Percentiles rank a stretch among this genome's conserved stretches.
These are phyloP conservation scores for Pseudogymnoascus sp. DNA, from an alignment of 2,329 filamentous ascomycete genomes.

Conservation along the genomic window DNA sequence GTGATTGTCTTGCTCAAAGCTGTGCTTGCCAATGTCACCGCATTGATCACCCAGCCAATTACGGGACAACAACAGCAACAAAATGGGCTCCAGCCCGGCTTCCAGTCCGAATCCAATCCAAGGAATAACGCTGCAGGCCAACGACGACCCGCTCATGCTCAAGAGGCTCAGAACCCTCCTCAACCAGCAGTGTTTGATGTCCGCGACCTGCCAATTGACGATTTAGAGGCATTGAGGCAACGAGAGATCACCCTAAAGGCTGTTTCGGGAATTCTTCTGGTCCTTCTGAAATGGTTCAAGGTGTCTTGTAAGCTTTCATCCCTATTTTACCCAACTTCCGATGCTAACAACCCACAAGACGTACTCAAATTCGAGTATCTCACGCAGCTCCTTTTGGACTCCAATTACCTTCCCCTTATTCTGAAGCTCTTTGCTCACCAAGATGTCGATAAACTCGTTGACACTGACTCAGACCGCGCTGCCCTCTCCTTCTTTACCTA, in stretches of 20 bases:
- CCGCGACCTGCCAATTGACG: conserved; percentile 54
- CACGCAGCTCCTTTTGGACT: conserved; percentile 85
- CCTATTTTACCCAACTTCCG: conserved; percentile 16
- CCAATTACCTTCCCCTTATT: conserved; percentile 87
- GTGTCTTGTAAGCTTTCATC: conserved; percentile 73
- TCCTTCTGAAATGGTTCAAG: conserved; percentile 95
- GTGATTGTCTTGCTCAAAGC: conserved; percentile 89
- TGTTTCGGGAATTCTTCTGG: conserved; percentile 76
- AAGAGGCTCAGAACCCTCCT: conserved; percentile 19
- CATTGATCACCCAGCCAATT: conserved; percentile 58
- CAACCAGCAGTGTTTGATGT: conserved; percentile 15
- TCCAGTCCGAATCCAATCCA: conserved; percentile 23
- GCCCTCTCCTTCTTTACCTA: conserved; percentile 89
- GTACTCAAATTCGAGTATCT: conserved; percentile 94
- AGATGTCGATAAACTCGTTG: conserved; percentile 83
- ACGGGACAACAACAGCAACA: conserved; percentile 18
- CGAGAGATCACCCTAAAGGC: conserved; percentile 88
- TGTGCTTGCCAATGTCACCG: conserved; percentile 77
- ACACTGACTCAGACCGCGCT: conserved; percentile 73
- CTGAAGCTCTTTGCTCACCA: conserved; percentile 91
- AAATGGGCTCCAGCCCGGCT: conserved; percentile 19
- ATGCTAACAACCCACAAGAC: conserved; percentile 43
- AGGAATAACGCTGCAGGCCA: conserved; percentile 22
- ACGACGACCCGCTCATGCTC: conserved; percentile 23
- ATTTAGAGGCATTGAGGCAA: conserved; percentile 70